Evolutionary conservation across 345 rosid genomes (phyloP).

Genomic region (Salix viminalis): DNA sequence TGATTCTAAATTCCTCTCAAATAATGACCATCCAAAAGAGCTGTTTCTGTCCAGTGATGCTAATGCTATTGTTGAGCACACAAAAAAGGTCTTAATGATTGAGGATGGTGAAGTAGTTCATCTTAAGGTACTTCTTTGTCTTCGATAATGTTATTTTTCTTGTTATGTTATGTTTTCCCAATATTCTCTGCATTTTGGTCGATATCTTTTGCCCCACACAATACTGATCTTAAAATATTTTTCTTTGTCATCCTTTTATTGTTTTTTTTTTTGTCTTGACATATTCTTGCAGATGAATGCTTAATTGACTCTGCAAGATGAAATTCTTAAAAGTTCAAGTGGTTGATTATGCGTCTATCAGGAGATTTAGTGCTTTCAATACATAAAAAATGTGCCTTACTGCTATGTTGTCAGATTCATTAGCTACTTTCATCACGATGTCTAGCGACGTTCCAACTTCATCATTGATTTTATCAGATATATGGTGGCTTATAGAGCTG

Average conservation of each 20-base stretch:
- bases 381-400: neutral
- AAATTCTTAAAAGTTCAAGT: neutral
- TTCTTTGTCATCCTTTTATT: too few relatives aligned
- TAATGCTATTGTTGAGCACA: conserved; percentile 86
- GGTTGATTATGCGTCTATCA: neutral
- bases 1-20: conserved; percentile 58
- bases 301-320: neutral
- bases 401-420: too few relatives aligned
- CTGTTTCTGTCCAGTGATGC: conserved; percentile 85
- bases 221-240: neutral
- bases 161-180: neutral
- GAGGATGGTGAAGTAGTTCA: conserved; percentile 90
- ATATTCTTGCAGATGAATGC: neutral
- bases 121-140: conserved; percentile 54
- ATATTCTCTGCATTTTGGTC: neutral
- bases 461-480: too few relatives aligned
- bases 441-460: too few relatives aligned
- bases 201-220: neutral
- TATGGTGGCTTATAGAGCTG: too few relatives aligned
- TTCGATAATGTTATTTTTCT: neutral
- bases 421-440: too few relatives aligned
- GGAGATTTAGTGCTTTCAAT: neutral
- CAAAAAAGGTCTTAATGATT: conserved; percentile 78
- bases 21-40: conserved; percentile 68
- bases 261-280: too few relatives aligned